Evolutionary conservation across 768 basidiomycete genomes (phyloP).

Genomic region (Amanita rimosa): DNA sequence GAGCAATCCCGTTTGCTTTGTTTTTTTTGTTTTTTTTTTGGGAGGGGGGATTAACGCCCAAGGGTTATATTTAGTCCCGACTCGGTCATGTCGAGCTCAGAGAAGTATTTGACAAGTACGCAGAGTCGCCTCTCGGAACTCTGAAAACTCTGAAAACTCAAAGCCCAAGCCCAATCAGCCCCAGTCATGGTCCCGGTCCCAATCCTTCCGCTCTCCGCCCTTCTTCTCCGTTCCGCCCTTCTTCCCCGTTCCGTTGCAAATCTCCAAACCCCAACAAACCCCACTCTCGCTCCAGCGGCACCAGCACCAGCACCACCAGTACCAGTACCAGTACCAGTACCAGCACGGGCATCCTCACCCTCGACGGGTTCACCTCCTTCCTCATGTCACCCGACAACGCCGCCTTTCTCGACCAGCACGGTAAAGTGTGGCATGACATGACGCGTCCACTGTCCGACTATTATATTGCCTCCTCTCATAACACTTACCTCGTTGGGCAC

Average conservation of each 20-base stretch:
- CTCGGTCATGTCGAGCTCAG: conserved; percentile 22
- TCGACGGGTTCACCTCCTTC: conserved; percentile 68
- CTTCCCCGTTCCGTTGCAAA: background rate
- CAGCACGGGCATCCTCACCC: no score
- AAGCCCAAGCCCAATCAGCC: background rate
- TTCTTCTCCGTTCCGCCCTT: background rate
- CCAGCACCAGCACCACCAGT: no score
- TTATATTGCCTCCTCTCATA: conserved; percentile 83
- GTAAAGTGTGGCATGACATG: conserved; percentile 71
- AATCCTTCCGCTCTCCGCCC: background rate
- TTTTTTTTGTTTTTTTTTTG: no score
- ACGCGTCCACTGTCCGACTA: conserved; percentile 80
- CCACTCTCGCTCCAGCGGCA: background rate
- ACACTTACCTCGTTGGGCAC: conserved; percentile 72
- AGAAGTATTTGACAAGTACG: conserved; percentile 24
- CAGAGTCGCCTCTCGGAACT: conserved; percentile 9
- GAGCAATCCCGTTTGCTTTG: background rate
- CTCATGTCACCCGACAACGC: conserved; percentile 74
- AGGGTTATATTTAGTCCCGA: no score
- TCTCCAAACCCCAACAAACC: no score
- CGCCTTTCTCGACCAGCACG: conserved; percentile 28
- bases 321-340: no score
- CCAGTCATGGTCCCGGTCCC: no score
- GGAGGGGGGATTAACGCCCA: no score
- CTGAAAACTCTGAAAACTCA: no score